phyloP scores from a whole-genome alignment of 495 filamentous ascomycete genomes.

The Tuber borchii region DNA sequence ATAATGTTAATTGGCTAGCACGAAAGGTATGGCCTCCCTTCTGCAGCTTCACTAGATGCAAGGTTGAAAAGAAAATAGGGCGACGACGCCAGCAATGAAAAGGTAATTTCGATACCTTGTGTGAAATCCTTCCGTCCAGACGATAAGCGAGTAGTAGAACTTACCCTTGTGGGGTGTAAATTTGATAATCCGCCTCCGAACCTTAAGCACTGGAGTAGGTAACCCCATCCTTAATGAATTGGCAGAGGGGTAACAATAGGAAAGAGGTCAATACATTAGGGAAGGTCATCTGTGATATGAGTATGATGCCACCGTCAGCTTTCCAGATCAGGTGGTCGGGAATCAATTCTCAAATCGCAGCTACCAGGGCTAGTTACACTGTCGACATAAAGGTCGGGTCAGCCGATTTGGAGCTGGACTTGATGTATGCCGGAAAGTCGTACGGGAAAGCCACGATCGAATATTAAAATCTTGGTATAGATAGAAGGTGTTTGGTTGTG shows the following conservation, averaged over 20 bases:
- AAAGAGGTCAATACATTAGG: conserved; percentile 12
- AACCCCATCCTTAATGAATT: not conserved
- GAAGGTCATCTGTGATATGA: conserved; percentile 9
- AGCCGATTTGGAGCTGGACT: conserved; percentile 4
- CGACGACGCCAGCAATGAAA: conserved; percentile 13
- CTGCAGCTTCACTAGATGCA: not conserved
- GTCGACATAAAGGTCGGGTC: conserved; percentile 12
- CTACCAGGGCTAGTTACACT: not conserved
- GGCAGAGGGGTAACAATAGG: not conserved
- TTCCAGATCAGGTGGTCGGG: not conserved
- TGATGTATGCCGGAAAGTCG: not conserved
- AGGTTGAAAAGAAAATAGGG: conserved; percentile 11
- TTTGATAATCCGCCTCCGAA: conserved; percentile 8
- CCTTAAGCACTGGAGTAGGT: conserved; percentile 12
- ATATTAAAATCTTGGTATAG: not conserved
- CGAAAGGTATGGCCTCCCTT: conserved; percentile 15
- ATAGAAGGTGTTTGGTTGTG: not conserved
- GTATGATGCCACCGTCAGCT: conserved; percentile 9
- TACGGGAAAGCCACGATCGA: conserved; percentile 8
- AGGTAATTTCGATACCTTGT: conserved; percentile 14
- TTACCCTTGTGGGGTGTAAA: conserved; percentile 8
- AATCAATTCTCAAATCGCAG: not conserved
- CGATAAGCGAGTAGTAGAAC: no score
- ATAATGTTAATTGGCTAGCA: conserved; percentile 25
- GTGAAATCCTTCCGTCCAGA: not conserved